Base-by-base conservation (phyloP, 1,284 basidiomycete genomes). In the Pseudozyma pruni region DNA sequence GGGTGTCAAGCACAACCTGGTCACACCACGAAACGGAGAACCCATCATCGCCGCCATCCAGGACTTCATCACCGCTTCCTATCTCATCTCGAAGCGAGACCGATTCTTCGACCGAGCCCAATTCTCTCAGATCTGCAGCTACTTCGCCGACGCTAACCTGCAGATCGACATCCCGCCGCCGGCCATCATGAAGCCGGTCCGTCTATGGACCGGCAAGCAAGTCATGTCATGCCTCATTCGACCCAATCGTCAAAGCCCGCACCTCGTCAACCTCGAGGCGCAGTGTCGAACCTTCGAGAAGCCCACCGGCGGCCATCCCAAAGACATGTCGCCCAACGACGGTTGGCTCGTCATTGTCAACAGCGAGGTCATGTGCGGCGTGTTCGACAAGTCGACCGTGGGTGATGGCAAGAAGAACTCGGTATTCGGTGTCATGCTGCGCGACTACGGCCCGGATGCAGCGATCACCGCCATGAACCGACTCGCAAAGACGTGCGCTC, bases 381-480 rank as follows among this genome's bases (percentile, higher is more conserved):
- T 95, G 9, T 96, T 98, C 88, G 96, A 99, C 86, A 99, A 99
- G 85, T 92, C 92, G 19, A 98, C 94, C 0, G 92, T 98, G 6
- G 96, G 96, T 57, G 92, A 93, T 78, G 96, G 96, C 53, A 98
- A 98, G 87, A 98, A 98, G 86, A 98, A 97, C 83, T 97, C 93
- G 2, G 93, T 99, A 33, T 99, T 98, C 78, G 95, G 95, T 68
- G 93, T 98, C 47, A 97, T 99, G 76, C 88, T 98, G 84, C 88
- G 96, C 61, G 96, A 99, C 83, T 98, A 96, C 83, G 96, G 96
- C 8, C 88, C 93, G 2, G 90, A 97, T 79, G 94, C 94, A 81
- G 95, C 96, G 0, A 93, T 94, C 0, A 86, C 88, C 25, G 94
- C 94, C 14, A 99, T 99, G 96, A 95, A 94, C 82, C 88, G 94